Conservation (phyloP, 257 asterid species). For the Solanum infundibuliforme region DNA sequence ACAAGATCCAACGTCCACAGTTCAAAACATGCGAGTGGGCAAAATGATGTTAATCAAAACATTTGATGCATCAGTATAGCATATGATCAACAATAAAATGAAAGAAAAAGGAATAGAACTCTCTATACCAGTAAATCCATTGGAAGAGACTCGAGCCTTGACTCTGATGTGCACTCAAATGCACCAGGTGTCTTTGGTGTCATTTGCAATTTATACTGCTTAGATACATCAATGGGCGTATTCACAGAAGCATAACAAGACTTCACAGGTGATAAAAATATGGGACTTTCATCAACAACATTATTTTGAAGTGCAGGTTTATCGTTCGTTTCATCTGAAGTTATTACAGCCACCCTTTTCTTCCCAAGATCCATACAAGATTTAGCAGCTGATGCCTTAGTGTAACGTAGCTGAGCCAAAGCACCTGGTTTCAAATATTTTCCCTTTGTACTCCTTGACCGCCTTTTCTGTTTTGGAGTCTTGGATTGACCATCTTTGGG, state of each 20-base stretch:
- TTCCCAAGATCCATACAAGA: constrained; percentile 77
- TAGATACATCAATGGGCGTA: constrained; percentile 16
- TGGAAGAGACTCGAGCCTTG: constrained; percentile 85
- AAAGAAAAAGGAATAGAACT: not conserved
- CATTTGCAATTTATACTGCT: constrained; percentile 31
- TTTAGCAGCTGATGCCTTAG: constrained; percentile 57
- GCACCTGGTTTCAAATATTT: constrained; percentile 87
- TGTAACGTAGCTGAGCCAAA: constrained; percentile 74
- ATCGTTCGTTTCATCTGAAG: constrained; percentile 18
- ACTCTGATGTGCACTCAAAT: constrained; percentile 39
- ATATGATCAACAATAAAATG: not conserved
- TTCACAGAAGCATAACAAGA: constrained; percentile 34
- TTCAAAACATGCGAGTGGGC: not conserved
- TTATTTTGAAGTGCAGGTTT: constrained; percentile 18
- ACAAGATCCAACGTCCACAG: not conserved
- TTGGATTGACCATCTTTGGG: constrained; percentile 43
- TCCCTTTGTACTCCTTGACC: constrained; percentile 28
- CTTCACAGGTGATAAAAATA: constrained; percentile 43
- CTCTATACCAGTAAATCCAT: constrained; percentile 71
- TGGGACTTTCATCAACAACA: constrained; percentile 23
- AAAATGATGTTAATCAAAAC: not conserved
- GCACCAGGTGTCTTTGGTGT: constrained; percentile 71
- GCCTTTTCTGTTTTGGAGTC: constrained; percentile 44
- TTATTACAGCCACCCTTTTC: constrained; percentile 58
- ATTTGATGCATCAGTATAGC: not conserved